Evolutionary conservation across 2,329 filamentous ascomycete species (phyloP).

Genomic region (Ampelomyces quisqualis): DNA sequence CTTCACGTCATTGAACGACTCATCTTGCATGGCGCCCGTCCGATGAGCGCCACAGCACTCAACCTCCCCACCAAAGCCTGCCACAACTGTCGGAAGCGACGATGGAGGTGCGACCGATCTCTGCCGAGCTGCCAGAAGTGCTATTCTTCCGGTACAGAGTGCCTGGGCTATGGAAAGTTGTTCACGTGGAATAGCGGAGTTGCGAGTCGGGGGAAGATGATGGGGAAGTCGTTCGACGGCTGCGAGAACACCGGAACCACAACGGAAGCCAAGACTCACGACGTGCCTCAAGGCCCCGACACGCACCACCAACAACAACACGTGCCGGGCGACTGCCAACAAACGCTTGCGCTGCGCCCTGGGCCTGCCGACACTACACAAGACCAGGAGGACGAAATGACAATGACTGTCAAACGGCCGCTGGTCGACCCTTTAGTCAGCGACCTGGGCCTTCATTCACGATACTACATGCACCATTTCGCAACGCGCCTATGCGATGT

Average conservation of each 20-base stretch:
- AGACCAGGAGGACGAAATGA: slow-evolving; percentile 11
- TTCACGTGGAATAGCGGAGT: slow-evolving; percentile 61
- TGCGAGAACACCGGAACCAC: slow-evolving; percentile 15
- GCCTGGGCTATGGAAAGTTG: slow-evolving; percentile 62
- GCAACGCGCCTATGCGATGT: slow-evolving; percentile 57
- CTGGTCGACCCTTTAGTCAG: slow-evolving; percentile 59
- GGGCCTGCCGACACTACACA: not conserved
- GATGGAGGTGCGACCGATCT: slow-evolving; percentile 63
- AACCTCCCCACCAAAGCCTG: slow-evolving; percentile 49
- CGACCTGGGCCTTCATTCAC: slow-evolving; percentile 51
- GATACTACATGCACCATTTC: slow-evolving; percentile 52
- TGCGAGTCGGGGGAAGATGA: slow-evolving; percentile 55
- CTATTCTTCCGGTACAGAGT: slow-evolving; percentile 56
- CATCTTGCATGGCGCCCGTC: slow-evolving; percentile 32
- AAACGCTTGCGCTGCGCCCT: slow-evolving; percentile 1
- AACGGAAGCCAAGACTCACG: slow-evolving; percentile 29
- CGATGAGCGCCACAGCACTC: slow-evolving; percentile 35
- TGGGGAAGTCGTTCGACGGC: slow-evolving; percentile 55
- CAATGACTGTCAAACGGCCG: slow-evolving; percentile 42
- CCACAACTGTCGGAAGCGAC: slow-evolving; percentile 63
- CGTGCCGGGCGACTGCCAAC: slow-evolving; percentile 1
- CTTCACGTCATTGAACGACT: slow-evolving; percentile 25
- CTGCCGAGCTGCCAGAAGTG: slow-evolving; percentile 63
- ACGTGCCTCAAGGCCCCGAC: too few relatives aligned
- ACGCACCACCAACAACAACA: slow-evolving; percentile 10